Evolutionary conservation across 2,329 filamentous ascomycete species (phyloP), one percentile per base, ranked within the genome.

Genomic region (Monilinia polystroma): DNA sequence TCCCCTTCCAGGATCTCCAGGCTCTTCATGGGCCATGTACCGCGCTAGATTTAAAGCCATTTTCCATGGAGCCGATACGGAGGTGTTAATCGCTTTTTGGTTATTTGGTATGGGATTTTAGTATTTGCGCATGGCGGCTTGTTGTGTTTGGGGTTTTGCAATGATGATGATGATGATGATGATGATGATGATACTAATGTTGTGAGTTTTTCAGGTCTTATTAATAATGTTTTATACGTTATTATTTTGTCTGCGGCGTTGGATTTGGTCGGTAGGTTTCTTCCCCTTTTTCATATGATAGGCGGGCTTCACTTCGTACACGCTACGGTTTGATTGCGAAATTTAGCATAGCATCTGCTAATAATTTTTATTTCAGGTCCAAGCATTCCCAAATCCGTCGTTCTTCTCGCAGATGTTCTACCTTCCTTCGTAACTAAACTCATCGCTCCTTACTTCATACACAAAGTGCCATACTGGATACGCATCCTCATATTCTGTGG

Each of bases 211-310:
- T n/a, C 57, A 94, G 92, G 92, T 63, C 81, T 95, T 23, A 95
- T 98, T 77, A 98, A 99, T 80, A 98, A 98, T 80, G 92, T 98
- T 72, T 90, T 97, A 80, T 98, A 97, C 79, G 94, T 98, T 66
- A 91, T 98, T 77, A 95, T 98, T 76, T 90, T 99, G 74, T 96
- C 93, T 41, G 91, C 95, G 47, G 95, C 95, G 4, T 90, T 97
- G 74, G 95, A 99, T 75, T 90, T 99, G 69, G 95, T 98, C 73
- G 94, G 63, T 59, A 59, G 8, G 63, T 59, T 55, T 32, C 32
- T 63, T 43, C 23, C 32, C 47, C 49, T 43, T n/a, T 54, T 55
- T 5, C 10, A 11, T 54, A 11, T 18, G 20, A 49, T 16, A 29
- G 14, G 32, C 43, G 49, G 14, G 4, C 54, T n/a, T 45, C 2